Conservation (phyloP, 116 monocot species). For the Posidonia oceanica region DNA sequence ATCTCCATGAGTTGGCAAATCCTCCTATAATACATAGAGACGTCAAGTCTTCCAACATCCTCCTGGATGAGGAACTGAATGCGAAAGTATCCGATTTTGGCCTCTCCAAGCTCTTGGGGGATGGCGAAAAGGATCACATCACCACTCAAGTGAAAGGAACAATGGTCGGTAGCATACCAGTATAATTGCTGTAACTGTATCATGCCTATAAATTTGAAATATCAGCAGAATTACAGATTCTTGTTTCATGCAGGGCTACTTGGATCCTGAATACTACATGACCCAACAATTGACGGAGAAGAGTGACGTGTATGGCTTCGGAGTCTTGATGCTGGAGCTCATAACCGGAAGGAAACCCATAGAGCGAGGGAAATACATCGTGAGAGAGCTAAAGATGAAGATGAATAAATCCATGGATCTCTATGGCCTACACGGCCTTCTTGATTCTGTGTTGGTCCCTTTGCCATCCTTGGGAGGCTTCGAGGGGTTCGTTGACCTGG, state of each 20-base stretch:
- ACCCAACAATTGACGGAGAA: conserved; percentile 39
- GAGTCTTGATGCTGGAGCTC: conserved; percentile 40
- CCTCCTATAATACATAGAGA: conserved; percentile 38
- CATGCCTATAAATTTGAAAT: too few relatives aligned
- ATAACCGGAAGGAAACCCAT: conserved; percentile 29
- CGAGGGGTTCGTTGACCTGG: conserved; percentile 18
- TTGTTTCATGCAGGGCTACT: conserved; percentile 22
- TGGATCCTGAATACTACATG: conserved; percentile 54
- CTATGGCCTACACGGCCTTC: conserved; percentile 11
- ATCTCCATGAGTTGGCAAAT: conserved; percentile 19
- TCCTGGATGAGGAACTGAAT: conserved; percentile 15
- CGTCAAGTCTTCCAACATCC: conserved; percentile 26
- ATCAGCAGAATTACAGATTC: too few relatives aligned
- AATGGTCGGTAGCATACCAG: background rate
- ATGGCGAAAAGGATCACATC: conserved; percentile 11
- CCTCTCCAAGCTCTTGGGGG: conserved; percentile 13
- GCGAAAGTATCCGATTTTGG: conserved; percentile 33
- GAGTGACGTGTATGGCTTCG: conserved; percentile 54
- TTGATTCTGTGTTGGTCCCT: conserved; percentile 13
- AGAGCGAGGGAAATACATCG: conserved; percentile 26
- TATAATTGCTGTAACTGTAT: too few relatives aligned
- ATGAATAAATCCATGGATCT: conserved; percentile 10
- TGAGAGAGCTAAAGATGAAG: conserved; percentile 16
- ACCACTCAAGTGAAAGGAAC: conserved; percentile 28
- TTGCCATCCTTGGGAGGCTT: conserved; percentile 5